phyloP scores from a whole-genome alignment of 2,329 filamentous ascomycete genomes.

The Madurella mycetomatis region DNA sequence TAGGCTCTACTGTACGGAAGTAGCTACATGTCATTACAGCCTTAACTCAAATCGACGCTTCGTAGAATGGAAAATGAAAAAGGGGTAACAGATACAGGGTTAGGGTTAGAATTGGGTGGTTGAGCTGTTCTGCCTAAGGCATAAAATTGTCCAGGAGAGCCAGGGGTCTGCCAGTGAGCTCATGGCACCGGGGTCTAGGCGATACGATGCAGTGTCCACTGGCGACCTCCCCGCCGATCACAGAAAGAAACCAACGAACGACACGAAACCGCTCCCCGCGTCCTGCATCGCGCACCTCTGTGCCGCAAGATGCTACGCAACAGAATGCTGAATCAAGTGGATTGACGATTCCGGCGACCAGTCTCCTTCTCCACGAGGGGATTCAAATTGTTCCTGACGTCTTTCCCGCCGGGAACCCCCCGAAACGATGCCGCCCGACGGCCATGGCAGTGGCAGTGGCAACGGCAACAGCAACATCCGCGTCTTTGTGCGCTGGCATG shows the following conservation, averaged over 20 bases:
- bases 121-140: not conserved
- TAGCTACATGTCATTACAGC: no score
- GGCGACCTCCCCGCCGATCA: not conserved
- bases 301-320: conserved; percentile 21
- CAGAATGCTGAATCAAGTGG: conserved; percentile 22
- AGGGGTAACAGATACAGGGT: not conserved
- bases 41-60: no score
- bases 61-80: no score
- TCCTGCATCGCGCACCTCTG: conserved; percentile 4
- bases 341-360: conserved; percentile 16
- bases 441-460: conserved; percentile 26
- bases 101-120: not conserved
- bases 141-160: not conserved
- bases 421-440: conserved; percentile 17
- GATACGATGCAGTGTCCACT: not conserved
- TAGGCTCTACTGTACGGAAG: no score
- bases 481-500: conserved; percentile 92
- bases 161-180: conserved; percentile 1
- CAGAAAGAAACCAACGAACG: conserved; percentile 4
- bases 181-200: conserved; percentile 1
- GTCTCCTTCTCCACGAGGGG: conserved; percentile 1
- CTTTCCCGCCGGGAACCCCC: not conserved
- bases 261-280: not conserved
- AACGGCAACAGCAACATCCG: conserved; percentile 67
- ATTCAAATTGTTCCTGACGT: not conserved